A percentile compares a stretch with the other conserved stretches of the same genome.
Evolutionary conservation across 208 protist genomes (phyloP).

Genomic region (Trichomonas gallinae): DNA sequence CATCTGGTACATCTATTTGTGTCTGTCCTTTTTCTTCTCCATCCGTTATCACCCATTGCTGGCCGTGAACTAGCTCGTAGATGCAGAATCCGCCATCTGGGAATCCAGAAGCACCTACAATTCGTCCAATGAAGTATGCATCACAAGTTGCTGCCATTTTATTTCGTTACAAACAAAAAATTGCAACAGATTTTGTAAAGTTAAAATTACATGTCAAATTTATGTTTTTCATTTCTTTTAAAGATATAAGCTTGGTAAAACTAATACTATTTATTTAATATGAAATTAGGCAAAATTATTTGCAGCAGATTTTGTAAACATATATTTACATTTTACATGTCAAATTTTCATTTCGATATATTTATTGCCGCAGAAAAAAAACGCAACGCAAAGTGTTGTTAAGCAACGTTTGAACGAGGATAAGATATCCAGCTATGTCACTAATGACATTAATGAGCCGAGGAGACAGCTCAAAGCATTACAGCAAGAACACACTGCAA

Average conservation of each 20-base stretch:
- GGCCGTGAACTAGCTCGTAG: not conserved
- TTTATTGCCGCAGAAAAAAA: no score
- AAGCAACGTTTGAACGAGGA: not conserved
- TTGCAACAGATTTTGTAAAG: no score
- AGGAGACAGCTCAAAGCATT: not conserved
- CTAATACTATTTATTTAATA: no score
- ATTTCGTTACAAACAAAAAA: no score
- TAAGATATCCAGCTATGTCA: not conserved
- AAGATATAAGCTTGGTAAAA: no score
- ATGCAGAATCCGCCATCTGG: not conserved
- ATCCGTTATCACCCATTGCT: not conserved
- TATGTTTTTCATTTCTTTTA: no score
- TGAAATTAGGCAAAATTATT: no score
- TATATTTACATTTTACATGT: no score
- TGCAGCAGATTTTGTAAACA: no score
- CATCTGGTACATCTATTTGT: not conserved
- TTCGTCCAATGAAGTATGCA: slow-evolving; percentile 6
- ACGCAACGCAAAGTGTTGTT: not conserved
- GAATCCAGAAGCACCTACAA: not conserved
- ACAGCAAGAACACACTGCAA: not conserved
- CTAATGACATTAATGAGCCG: not conserved
- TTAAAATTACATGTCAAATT: no score
- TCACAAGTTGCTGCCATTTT: not conserved
- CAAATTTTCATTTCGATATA: no score
- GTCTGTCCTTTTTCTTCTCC: not conserved